Percentiles rank a stretch among this genome's conserved stretches.
phyloP scores from a whole-genome alignment of 139 green algal species.

The Chlamydomonas asymmetrica region DNA sequence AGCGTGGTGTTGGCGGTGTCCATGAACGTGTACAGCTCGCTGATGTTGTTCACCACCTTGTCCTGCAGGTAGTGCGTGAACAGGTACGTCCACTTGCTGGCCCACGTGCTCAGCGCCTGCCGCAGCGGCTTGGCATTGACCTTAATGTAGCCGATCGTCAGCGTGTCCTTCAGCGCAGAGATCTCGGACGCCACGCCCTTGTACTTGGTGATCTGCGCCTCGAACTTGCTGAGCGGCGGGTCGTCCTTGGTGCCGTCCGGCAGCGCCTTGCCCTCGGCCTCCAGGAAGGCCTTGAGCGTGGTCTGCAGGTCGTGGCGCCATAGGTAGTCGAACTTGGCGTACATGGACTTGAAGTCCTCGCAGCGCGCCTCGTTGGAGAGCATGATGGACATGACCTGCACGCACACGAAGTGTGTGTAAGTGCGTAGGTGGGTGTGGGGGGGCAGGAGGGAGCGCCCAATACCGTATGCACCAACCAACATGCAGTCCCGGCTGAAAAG shows the following conservation, averaged over 20 bases:
- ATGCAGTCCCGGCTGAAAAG: too few relatives aligned
- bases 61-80: constrained; percentile 85
- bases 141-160: constrained; percentile 76
- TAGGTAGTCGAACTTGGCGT: constrained; percentile 76
- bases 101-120: constrained; percentile 57
- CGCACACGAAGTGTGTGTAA: too few relatives aligned
- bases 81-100: constrained; percentile 82
- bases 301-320: constrained; percentile 77
- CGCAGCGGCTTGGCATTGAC: constrained; percentile 86
- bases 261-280: constrained; percentile 19
- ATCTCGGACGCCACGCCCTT: constrained; percentile 76
- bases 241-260: constrained; percentile 66
- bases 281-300: constrained; percentile 46
- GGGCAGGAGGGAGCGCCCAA: too few relatives aligned
- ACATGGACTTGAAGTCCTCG: constrained; percentile 75
- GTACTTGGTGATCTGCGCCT: constrained; percentile 63
- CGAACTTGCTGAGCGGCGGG: constrained; percentile 77
- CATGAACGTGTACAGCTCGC: constrained; percentile 89
- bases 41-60: constrained; percentile 59
- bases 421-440: too few relatives aligned
- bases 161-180: constrained; percentile 53
- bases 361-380: constrained; percentile 74
- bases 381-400: constrained; percentile 56
- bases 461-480: too few relatives aligned
- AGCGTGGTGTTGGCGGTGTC: constrained; percentile 59